phyloP scores from a whole-genome alignment of 148 eudicot genomes.

The Limonium bicolor region DNA sequence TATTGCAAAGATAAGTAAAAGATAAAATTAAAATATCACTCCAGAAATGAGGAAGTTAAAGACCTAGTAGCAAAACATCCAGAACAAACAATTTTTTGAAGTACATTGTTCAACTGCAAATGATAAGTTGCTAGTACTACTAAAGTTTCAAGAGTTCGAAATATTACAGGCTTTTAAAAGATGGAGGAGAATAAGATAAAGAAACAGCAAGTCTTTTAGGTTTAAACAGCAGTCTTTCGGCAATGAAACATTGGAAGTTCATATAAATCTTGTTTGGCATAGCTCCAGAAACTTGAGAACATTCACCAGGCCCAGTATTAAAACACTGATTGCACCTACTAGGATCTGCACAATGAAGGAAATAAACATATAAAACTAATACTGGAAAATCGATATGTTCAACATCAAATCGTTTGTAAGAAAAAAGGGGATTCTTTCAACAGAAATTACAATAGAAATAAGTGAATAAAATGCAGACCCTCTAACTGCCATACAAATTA shows the following conservation, averaged over 20 bases:
- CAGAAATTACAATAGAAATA: background rate
- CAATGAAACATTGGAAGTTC: slow-evolving; percentile 24
- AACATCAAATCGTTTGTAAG: too few relatives aligned
- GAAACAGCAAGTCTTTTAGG: slow-evolving; percentile 22
- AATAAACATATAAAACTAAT: slow-evolving; percentile 34
- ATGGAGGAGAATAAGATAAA: background rate
- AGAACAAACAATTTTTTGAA: slow-evolving; percentile 19
- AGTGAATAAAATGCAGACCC: background rate
- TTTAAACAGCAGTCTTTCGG: slow-evolving; percentile 18
- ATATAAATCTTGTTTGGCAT: slow-evolving; percentile 64
- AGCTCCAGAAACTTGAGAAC: slow-evolving; percentile 71
- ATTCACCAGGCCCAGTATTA: slow-evolving; percentile 73
- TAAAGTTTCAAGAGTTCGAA: slow-evolving; percentile 17
- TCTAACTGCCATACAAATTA: too few relatives aligned
- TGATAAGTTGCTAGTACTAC: slow-evolving; percentile 9
- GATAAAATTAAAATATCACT: background rate
- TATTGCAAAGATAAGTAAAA: too few relatives aligned
- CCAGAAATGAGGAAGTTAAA: background rate
- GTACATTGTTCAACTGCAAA: slow-evolving; percentile 10
- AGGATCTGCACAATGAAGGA: slow-evolving; percentile 75
- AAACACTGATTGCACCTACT: slow-evolving; percentile 67
- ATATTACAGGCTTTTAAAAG: slow-evolving; percentile 22
- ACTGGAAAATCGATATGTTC: slow-evolving; percentile 16
- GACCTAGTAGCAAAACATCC: slow-evolving; percentile 14
- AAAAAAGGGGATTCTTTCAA: background rate